Base-by-base conservation (phyloP, 148 eudicot species). In the Simmondsia chinensis region DNA sequence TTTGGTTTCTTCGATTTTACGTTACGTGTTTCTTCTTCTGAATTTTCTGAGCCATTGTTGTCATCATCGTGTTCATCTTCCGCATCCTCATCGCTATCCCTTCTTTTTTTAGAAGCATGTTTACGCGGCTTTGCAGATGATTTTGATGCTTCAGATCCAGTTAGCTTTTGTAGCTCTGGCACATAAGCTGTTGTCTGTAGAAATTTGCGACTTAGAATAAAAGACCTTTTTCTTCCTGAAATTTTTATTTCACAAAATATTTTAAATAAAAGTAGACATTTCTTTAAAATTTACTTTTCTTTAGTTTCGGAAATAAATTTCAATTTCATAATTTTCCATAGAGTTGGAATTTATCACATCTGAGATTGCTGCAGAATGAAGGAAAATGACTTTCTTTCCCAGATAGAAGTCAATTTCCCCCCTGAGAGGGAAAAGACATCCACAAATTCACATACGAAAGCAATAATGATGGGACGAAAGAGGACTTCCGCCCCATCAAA, bases 181-280 rank as follows among this genome's bases (percentile, higher is more conserved):
- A 91, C 94, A 54, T 60, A 82, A 29, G 99, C 99, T 37, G 99
- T 57, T 41, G 99, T 91, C 99, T 91, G 85, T n/a, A n/a, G n/a
- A n/a, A n/a, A n/a, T n/a, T n/a, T n/a, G n/a, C n/a, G n/a, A n/a
- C n/a, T n/a, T n/a, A n/a, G n/a, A n/a, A n/a, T n/a, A n/a, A n/a
- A n/a, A n/a, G n/a, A n/a, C n/a, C n/a, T n/a, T n/a, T n/a, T n/a
- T n/a, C n/a, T n/a, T n/a, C n/a, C n/a, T n/a, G n/a, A n/a, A n/a
- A n/a, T n/a, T n/a, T n/a, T n/a, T n/a, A n/a, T n/a, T n/a, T n/a
- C n/a, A n/a, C n/a, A n/a, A n/a, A n/a, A n/a, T n/a, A n/a, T n/a
- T n/a, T n/a, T n/a, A n/a, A n/a, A n/a, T n/a, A n/a, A n/a, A n/a
- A n/a, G n/a, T n/a, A n/a, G n/a, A n/a, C n/a, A n/a, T n/a, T n/a